Evolutionary conservation across 768 basidiomycete species (phyloP).

Genomic region (Ramaria sp.): DNA sequence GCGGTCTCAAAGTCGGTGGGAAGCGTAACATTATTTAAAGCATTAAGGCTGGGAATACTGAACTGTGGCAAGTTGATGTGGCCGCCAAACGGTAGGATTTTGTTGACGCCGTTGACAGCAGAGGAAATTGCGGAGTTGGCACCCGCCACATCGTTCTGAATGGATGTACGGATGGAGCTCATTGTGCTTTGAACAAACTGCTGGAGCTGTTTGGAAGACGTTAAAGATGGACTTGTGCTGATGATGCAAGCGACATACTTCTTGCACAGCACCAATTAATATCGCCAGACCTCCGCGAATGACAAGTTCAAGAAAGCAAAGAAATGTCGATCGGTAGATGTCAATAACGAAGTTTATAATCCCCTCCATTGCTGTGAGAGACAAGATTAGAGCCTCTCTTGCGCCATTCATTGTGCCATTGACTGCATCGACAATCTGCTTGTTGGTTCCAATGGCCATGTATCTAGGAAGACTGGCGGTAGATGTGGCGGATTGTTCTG

Average conservation of each 20-base stretch:
- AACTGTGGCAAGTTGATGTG: conserved; percentile 64
- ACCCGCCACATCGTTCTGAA: conserved; percentile 56
- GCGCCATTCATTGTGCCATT: conserved; percentile 73
- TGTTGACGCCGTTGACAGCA: conserved; percentile 62
- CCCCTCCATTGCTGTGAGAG: conserved; percentile 76
- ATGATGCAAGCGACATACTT: conserved; percentile 36
- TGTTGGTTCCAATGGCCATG: conserved; percentile 75
- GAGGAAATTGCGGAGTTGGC: conserved; percentile 60
- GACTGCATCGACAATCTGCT: conserved; percentile 65
- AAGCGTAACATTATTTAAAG: conserved; percentile 68
- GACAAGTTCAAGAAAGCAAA: conserved; percentile 88
- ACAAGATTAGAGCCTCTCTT: conserved; percentile 56
- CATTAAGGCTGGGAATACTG: conserved; percentile 59
- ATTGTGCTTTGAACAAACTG: conserved; percentile 49
- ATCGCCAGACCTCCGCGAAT: conserved; percentile 72
- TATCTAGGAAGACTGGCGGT: conserved; percentile 84
- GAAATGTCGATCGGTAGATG: conserved; percentile 83
- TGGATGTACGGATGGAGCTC: conserved; percentile 47
- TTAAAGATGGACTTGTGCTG: conserved; percentile 6
- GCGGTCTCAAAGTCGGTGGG: conserved; percentile 66
- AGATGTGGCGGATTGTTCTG: conserved; percentile 70
- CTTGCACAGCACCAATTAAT: conserved; percentile 72
- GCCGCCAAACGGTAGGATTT: conserved; percentile 54
- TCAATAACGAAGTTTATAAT: conserved; percentile 89
- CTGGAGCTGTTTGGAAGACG: conserved; percentile 38